Evolutionary conservation across 148 eudicot genomes (phyloP), one percentile per base, ranked within the genome.

Genomic region (Camellia lanceoleosa): DNA sequence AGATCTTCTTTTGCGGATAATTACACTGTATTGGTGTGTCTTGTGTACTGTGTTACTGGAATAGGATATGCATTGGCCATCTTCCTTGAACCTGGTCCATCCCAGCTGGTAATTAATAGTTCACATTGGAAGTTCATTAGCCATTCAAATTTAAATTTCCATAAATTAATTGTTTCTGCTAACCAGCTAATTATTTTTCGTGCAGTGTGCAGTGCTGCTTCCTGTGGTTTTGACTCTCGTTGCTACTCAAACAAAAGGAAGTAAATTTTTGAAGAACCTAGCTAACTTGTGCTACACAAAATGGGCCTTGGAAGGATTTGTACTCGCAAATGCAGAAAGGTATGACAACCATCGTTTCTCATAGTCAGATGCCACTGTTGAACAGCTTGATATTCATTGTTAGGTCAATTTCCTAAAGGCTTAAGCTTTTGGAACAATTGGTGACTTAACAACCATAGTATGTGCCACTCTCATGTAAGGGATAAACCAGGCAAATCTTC

Each of bases 41-140:
- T 96, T 73, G 97, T 93, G 71, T 96, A 96, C 76, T 93, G 99
- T 74, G 99, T 96, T 10, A 93, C 98, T 58, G 99, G 99, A 38
- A 88, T 96, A 80, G 99, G 92, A 46, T 94, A 96, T 75, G 88
- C 84, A 5, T 86, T 94, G 77, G 97, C 98, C 84, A 94, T 94
- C 87, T 91, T 94, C 79, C 88, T 96, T 75, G 87, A 92, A 76
- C 95, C 99, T 23, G 98, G 97, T 62, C 91, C 99, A 49, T 91
- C 99, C 47, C 99, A 96, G 81, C 87, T 96, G 92, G 99, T 96
- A 56, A 84, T 87, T 74, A 54, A 18, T 64, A 59, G n/a, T 42
- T 60, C 19, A 46, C 52, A 49, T 49, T 49, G 52, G 5, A 49
- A 49, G 4, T 0, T 49, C 52, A 49, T 49, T 5, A 68, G 14